Evolutionary conservation across 495 filamentous ascomycete genomes (phyloP).

Genomic region (Xylaria grammica): DNA sequence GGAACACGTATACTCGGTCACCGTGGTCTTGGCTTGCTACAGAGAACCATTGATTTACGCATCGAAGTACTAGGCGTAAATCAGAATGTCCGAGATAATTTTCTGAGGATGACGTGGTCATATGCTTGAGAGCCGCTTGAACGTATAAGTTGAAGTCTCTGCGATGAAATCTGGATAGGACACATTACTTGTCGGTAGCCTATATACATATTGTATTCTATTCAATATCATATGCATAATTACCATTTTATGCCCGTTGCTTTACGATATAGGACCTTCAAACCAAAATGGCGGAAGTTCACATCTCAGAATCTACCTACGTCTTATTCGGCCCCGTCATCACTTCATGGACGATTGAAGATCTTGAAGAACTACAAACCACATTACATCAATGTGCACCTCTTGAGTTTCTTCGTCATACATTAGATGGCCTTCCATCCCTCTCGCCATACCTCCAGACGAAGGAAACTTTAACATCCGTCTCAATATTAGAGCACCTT

Average conservation of each 20-base stretch:
- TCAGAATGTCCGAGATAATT: background rate
- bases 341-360: background rate
- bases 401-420: background rate
- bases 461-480: background rate
- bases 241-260: background rate
- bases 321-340: slow-evolving; percentile 9
- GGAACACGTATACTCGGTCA: background rate
- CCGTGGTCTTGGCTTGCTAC: background rate
- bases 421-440: background rate
- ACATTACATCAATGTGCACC: slow-evolving; percentile 4
- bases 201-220: background rate
- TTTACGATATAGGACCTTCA: background rate
- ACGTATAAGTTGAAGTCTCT: slow-evolving; percentile 1
- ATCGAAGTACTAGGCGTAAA: background rate
- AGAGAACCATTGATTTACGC: background rate
- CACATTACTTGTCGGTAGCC: too few relatives aligned
- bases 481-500: background rate
- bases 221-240: background rate
- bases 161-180: background rate
- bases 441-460: background rate
- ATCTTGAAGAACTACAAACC: slow-evolving; percentile 12
- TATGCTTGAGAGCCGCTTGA: background rate
- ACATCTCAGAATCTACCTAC: background rate
- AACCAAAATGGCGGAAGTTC: background rate
- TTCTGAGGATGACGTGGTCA: background rate